These are phyloP conservation scores for Dovyalis caffra DNA, from an alignment of 345 rosid species.

Conservation along the genomic window DNA sequence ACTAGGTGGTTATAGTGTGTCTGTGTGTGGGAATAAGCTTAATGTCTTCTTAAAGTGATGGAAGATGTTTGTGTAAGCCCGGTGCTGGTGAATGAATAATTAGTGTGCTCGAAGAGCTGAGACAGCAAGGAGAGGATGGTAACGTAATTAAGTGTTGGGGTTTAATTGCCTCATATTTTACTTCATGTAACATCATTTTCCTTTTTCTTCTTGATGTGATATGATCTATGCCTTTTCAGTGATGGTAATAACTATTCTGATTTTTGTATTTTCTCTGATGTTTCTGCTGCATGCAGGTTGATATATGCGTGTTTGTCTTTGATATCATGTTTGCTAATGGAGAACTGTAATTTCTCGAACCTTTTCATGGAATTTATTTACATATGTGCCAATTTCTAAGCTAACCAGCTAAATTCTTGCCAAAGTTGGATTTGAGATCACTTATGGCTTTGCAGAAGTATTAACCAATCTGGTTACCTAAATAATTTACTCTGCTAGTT, in stretches of 20 bases:
- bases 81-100: background rate
- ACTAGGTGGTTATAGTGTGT: background rate
- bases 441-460: background rate
- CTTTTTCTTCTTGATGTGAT: background rate
- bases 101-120: background rate
- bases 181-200: background rate
- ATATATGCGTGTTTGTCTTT: constrained; percentile 74
- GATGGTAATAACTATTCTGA: background rate
- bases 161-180: background rate
- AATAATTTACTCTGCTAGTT: too few relatives aligned
- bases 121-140: background rate
- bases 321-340: constrained; percentile 90
- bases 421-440: background rate
- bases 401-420: background rate
- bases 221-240: background rate
- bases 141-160: background rate
- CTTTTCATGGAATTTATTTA: constrained; percentile 20
- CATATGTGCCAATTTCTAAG: background rate
- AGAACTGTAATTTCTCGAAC: constrained; percentile 56
- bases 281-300: constrained; percentile 55
- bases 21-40: background rate
- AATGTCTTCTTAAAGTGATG: background rate
- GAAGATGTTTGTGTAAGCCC: background rate
- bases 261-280: constrained; percentile 10
- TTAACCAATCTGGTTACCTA: background rate